Conservation (phyloP, 2,329 filamentous ascomycete species). For the Colletotrichum tropicale region DNA sequence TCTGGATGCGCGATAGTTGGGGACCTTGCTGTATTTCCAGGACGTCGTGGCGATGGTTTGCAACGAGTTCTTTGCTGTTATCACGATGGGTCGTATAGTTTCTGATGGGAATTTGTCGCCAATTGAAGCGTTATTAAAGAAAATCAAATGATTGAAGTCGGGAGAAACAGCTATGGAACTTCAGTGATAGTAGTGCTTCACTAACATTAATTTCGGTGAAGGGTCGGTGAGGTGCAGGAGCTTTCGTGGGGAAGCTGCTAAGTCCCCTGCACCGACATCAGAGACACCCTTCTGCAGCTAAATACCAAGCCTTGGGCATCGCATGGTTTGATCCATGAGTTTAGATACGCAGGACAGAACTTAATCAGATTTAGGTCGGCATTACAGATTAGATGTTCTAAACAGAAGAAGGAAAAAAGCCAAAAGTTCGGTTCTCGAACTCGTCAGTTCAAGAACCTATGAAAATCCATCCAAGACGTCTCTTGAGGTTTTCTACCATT, state of each 20-base stretch:
- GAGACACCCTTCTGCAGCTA: neutral
- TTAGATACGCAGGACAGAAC: neutral
- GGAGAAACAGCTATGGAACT: neutral
- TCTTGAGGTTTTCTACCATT: neutral
- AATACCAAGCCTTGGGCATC: neutral
- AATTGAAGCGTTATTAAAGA: neutral
- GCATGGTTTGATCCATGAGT: neutral
- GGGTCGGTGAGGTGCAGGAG: neutral
- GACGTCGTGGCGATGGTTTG: neutral
- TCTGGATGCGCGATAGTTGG: neutral
- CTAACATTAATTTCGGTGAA: neutral
- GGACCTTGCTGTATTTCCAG: neutral
- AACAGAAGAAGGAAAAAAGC: neutral
- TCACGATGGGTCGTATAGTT: neutral
- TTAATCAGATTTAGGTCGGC: rapidly evolving
- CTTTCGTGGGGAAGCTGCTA: neutral
- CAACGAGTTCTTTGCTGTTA: neutral
- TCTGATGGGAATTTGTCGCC: rapidly evolving
- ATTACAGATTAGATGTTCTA: rapidly evolving
- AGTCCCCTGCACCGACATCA: neutral
- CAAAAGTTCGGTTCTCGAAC: neutral
- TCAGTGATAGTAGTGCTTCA: neutral
- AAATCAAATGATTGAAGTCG: neutral
- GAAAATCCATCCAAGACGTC: neutral
- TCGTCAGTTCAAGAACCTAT: neutral